Evolutionary conservation across 1,284 basidiomycete species (phyloP).

Genomic region (Boletus sp.): DNA sequence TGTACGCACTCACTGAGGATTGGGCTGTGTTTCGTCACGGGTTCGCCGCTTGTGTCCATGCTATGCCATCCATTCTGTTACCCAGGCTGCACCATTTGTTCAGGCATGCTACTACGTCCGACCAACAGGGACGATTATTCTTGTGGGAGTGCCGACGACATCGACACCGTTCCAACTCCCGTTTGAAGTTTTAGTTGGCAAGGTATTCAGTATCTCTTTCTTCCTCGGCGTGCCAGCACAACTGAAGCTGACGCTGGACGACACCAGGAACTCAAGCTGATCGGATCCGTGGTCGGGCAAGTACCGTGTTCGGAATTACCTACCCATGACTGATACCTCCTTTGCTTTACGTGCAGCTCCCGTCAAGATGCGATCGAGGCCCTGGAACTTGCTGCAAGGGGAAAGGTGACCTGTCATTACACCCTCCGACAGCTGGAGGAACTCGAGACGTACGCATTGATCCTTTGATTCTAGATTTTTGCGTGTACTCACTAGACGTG

Average conservation of each 20-base stretch:
- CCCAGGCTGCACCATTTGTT: conserved; percentile 53
- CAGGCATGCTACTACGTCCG: conserved; percentile 66
- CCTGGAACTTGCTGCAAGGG: conserved; percentile 58
- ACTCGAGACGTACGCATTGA: conserved; percentile 43
- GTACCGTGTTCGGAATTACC: conserved; percentile 6
- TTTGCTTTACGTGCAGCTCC: conserved; percentile 34
- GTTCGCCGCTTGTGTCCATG: background rate
- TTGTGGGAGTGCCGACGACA: conserved; percentile 51
- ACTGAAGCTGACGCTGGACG: background rate
- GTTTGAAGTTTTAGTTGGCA: conserved; percentile 57
- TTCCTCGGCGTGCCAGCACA: background rate
- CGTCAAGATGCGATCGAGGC: conserved; percentile 68
- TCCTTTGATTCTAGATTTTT: background rate
- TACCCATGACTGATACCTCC: background rate
- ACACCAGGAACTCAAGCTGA: conserved; percentile 47
- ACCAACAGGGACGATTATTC: conserved; percentile 55
- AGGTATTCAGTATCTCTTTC: conserved; percentile 33
- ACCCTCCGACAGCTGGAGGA: conserved; percentile 47
- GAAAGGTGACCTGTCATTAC: conserved; percentile 59
- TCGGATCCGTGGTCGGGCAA: conserved; percentile 62
- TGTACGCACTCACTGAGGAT: background rate
- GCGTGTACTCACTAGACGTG: background rate
- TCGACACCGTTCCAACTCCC: conserved; percentile 43
- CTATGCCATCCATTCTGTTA: background rate
- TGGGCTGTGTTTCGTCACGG: background rate